These are phyloP conservation scores for Trypanosoma cruzi DNA, from an alignment of 208 protist genomes.

Conservation along the genomic window DNA sequence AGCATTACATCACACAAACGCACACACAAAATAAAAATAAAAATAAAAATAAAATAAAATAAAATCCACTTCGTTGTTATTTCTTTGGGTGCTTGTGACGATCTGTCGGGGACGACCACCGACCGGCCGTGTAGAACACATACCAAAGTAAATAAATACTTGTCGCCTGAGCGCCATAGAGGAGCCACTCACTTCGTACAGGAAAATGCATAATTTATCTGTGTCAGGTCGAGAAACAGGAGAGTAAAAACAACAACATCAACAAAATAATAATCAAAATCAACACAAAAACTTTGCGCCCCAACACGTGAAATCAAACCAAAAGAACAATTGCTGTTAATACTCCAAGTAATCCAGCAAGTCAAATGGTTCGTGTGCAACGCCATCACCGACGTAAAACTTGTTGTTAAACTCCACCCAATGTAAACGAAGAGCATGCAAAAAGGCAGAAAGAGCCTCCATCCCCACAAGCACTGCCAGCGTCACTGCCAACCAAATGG, in stretches of 20 bases:
- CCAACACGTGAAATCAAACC: background rate
- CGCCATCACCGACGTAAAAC: conserved; percentile 91
- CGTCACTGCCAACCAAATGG: conserved; percentile 93
- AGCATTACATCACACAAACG: background rate
- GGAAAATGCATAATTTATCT: too few species aligned
- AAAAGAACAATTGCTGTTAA: conserved; percentile 1
- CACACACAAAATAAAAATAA: background rate
- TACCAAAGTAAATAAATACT: background rate
- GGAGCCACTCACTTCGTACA: too few species aligned
- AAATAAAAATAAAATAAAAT: background rate
- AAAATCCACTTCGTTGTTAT: background rate
- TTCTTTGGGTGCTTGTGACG: background rate
- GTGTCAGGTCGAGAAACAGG: too few species aligned
- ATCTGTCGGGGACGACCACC: too few species aligned
- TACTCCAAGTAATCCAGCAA: conserved; percentile 40
- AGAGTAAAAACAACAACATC: background rate
- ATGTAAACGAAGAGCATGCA: conserved; percentile 98
- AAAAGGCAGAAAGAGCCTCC: conserved; percentile 99
- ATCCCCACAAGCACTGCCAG: conserved; percentile 98
- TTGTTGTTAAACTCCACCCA: conserved; percentile 99
- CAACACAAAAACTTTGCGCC: background rate
- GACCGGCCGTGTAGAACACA: too few species aligned
- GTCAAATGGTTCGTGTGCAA: too few species aligned
- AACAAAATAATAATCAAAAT: background rate
- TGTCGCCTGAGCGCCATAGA: background rate